Evolutionary conservation across 192 early-diverging fungal genomes (phyloP).

Genomic region (Diversispora epigaea): DNA sequence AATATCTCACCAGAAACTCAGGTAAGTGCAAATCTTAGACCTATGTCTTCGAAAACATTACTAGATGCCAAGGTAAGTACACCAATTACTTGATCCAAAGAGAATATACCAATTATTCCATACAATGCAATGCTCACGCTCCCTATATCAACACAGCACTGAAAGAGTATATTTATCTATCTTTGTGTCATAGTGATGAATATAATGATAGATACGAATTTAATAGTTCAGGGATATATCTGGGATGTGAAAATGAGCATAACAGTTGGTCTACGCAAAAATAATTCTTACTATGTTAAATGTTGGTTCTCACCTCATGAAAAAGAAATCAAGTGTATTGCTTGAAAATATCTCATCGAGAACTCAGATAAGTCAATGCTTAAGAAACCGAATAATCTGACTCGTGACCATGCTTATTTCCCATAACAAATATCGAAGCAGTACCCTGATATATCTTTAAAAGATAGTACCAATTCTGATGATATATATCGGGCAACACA

Average conservation of each 20-base stretch:
- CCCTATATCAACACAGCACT: constrained; percentile 1
- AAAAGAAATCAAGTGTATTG: constrained; percentile 13
- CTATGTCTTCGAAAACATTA: no score
- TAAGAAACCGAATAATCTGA: no score
- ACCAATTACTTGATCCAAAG: background rate
- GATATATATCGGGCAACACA: no score
- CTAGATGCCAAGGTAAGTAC: background rate
- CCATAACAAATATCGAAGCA: no score
- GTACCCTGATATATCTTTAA: no score
- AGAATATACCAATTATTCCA: background rate
- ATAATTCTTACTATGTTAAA: constrained; percentile 4
- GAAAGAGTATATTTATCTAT: constrained; percentile 9
- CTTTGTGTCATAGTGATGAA: background rate
- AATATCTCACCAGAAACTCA: no score
- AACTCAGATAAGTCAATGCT: no score
- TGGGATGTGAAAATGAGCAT: background rate
- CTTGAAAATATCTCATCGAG: no score
- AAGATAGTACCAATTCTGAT: no score
- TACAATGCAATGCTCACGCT: background rate
- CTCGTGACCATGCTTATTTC: no score
- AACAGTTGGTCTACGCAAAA: background rate
- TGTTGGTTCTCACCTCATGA: background rate
- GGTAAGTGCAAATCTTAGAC: no score
- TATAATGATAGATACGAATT: background rate
- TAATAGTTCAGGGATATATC: background rate